Percentiles rank a stretch among this genome's conserved stretches.
Conservation (phyloP, 805 yeast species). For the Candida glaebosa region DNA sequence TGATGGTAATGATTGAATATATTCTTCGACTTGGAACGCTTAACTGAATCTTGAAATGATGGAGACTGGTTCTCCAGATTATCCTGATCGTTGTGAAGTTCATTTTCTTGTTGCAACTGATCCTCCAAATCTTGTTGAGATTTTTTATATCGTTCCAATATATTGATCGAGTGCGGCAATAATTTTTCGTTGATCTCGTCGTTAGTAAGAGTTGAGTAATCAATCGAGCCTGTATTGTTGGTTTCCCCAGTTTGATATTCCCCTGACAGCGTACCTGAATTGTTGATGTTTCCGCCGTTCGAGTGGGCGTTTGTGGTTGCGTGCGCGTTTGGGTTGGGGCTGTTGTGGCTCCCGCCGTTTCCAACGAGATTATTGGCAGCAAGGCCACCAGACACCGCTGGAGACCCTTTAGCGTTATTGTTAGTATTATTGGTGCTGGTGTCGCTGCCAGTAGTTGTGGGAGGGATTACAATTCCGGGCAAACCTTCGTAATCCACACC, state of each 20-base stretch:
- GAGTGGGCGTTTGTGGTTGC: no score
- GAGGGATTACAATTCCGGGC: slow-evolving; percentile 22
- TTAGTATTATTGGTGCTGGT: neutral
- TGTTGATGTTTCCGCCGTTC: no score
- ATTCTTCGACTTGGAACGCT: slow-evolving; percentile 24
- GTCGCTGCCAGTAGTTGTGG: neutral
- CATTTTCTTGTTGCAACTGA: slow-evolving; percentile 3
- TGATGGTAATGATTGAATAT: slow-evolving; percentile 34
- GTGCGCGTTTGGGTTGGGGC: no score
- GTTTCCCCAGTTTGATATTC: no score
- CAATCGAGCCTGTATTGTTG: no score
- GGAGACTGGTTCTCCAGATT: slow-evolving; percentile 1
- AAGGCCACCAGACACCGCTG: neutral
- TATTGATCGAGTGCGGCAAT: slow-evolving; percentile 17
- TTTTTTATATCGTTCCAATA: slow-evolving; percentile 19
- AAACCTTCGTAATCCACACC: slow-evolving; percentile 18
- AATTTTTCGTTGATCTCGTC: slow-evolving; percentile 19
- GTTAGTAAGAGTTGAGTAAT: slow-evolving; percentile 11
- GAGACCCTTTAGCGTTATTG: neutral
- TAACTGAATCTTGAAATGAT: slow-evolving; percentile 11
- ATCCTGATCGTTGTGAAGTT: neutral
- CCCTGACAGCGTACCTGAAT: no score
- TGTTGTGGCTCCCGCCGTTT: neutral
- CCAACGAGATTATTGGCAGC: neutral
- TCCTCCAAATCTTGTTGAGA: slow-evolving; percentile 8